A percentile compares a stretch with the other conserved stretches of the same genome.
Conservation (phyloP, 208 protist genomes). For the Leishmania guyanensis region DNA sequence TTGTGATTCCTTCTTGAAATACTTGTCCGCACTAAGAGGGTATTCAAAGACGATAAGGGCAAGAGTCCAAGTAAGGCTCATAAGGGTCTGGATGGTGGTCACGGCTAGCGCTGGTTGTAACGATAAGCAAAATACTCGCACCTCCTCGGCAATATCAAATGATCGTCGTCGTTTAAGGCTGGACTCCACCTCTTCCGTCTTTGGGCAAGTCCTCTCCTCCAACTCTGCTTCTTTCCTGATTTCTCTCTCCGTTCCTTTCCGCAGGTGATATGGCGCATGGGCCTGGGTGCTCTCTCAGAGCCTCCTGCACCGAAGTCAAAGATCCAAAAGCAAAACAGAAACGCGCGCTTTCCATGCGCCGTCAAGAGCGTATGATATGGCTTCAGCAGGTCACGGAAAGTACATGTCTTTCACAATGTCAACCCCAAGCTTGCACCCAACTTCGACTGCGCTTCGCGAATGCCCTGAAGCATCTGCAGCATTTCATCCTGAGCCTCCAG, state of each 20-base stretch:
- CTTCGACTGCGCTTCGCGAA: conserved; percentile 24
- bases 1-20: not conserved
- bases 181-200: not conserved
- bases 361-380: not conserved
- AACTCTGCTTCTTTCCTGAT: not conserved
- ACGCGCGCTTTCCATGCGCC: not conserved
- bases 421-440: conserved; percentile 9
- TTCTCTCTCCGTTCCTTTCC: not conserved
- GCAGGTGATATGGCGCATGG: conserved; percentile 3
- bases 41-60: not conserved
- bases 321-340: not conserved
- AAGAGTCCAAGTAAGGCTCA: not conserved
- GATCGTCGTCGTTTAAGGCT: not conserved
- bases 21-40: not conserved
- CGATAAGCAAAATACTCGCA: not conserved
- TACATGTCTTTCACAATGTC: conserved; percentile 1
- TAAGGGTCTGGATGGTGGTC: not conserved
- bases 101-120: not conserved
- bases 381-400: not conserved
- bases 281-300: not conserved
- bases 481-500: conserved; percentile 31
- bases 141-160: not conserved
- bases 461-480: conserved; percentile 20
- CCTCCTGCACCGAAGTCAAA: not conserved
- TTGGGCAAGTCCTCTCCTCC: not conserved